These are phyloP conservation scores for Scenedesmus sp. DNA, from an alignment of 163 green algal genomes.

Conservation along the genomic window DNA sequence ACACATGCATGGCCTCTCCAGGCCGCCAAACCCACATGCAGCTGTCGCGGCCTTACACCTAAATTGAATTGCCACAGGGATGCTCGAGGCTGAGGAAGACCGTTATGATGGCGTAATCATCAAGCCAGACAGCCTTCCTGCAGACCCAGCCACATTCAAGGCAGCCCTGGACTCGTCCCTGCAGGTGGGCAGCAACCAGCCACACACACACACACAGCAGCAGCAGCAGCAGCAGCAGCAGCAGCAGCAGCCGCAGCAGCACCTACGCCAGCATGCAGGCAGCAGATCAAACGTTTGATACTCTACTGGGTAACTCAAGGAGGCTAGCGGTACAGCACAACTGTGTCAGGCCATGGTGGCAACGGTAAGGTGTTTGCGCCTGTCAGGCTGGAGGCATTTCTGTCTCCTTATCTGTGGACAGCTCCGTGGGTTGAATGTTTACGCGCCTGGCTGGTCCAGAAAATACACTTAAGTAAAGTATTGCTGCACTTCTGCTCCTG, in stretches of 20 bases:
- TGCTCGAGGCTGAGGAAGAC: conserved; percentile 44
- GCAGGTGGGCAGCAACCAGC: conserved; percentile 22
- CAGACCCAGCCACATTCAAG: conserved; percentile 34
- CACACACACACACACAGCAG: background rate
- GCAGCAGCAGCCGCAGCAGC: background rate
- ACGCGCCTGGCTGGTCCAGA: no score
- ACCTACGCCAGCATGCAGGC: background rate
- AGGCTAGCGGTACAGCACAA: no score
- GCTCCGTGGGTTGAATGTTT: no score
- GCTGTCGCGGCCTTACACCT: background rate
- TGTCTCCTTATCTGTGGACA: no score
- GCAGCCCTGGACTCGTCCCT: conserved; percentile 31
- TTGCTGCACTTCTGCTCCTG: background rate
- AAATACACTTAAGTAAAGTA: background rate
- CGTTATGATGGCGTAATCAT: conserved; percentile 49
- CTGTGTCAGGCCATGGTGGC: no score
- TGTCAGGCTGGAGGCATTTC: no score
- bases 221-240: background rate
- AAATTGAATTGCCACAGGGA: background rate
- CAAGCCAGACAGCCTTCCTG: conserved; percentile 14
- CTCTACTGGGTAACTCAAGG: background rate
- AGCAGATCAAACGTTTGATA: background rate
- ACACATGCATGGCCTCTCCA: background rate
- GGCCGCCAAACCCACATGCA: background rate
- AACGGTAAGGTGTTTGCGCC: no score